Percentiles rank a stretch among this genome's conserved stretches.
These are phyloP conservation scores for Hypoxylon sp. DNA, from an alignment of 2,329 filamentous ascomycete genomes.

Conservation along the genomic window DNA sequence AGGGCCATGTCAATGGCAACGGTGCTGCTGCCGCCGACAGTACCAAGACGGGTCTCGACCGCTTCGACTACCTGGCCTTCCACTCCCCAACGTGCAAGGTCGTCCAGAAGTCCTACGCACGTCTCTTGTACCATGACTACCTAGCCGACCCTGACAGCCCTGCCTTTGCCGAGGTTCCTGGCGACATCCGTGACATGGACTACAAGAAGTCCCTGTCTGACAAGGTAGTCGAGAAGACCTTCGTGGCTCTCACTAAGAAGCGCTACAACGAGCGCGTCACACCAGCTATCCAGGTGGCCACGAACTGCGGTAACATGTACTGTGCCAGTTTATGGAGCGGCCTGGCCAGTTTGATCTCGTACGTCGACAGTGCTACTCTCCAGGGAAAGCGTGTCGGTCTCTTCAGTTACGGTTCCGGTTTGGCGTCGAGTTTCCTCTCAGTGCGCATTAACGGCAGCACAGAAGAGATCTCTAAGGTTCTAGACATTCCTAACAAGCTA, in stretches of 20 bases:
- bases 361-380: constrained; percentile 73
- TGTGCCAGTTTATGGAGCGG: constrained; percentile 82
- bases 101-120: constrained; percentile 86
- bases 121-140: constrained; percentile 89
- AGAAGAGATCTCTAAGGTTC: constrained; percentile 74
- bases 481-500: constrained; percentile 79
- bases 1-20: constrained; percentile 67
- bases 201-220: constrained; percentile 85
- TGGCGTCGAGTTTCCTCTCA: constrained; percentile 80
- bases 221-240: constrained; percentile 88
- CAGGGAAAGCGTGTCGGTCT: constrained; percentile 81
- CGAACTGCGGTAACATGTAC: constrained; percentile 80
- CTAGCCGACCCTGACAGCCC: constrained; percentile 76
- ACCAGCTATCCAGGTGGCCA: constrained; percentile 81
- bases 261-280: constrained; percentile 83
- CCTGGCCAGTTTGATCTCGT: constrained; percentile 77
- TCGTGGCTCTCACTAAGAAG: constrained; percentile 88
- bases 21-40: constrained; percentile 55
- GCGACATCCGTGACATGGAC: constrained; percentile 82
- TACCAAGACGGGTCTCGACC: constrained; percentile 77
- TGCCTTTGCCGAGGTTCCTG: constrained; percentile 80
- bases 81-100: constrained; percentile 91
- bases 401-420: constrained; percentile 85
- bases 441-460: constrained; percentile 81
- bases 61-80: constrained; percentile 88